Evolutionary conservation across 2,329 filamentous ascomycete genomes (phyloP).

Genomic region (Penicillium sp.): DNA sequence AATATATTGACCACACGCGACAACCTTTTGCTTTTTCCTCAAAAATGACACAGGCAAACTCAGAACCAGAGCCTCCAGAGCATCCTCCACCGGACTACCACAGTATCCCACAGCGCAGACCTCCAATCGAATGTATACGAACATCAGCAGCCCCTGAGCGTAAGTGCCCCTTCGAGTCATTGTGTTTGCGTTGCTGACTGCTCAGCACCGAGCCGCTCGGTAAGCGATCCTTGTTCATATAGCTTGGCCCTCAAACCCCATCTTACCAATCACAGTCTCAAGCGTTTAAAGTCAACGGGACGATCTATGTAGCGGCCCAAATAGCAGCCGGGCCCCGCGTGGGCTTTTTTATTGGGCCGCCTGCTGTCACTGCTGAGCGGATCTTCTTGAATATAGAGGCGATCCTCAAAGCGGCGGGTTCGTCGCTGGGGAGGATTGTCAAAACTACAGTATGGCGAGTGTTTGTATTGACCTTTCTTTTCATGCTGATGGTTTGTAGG

Average conservation of each 20-base stretch:
- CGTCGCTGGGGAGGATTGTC: neutral
- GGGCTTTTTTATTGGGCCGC: neutral
- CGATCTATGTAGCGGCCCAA: slow-evolving; percentile 2
- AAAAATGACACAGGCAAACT: neutral
- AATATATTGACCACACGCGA: neutral
- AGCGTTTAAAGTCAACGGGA: slow-evolving; percentile 5
- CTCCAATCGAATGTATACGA: neutral
- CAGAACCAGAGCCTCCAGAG: neutral
- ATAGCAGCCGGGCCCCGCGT: neutral
- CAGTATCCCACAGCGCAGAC: neutral
- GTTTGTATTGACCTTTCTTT: neutral
- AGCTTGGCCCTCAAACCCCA: neutral
- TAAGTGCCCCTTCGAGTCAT: neutral
- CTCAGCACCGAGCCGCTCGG: slow-evolving; percentile 1
- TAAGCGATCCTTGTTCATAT: neutral
- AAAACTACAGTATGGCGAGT: slow-evolving; percentile 2
- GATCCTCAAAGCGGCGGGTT: slow-evolving; percentile 1
- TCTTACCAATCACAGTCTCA: slow-evolving; percentile 1
- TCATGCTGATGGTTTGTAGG: neutral
- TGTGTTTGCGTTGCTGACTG: neutral
- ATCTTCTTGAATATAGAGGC: slow-evolving; percentile 1
- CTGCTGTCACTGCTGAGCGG: neutral
- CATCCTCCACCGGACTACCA: neutral
- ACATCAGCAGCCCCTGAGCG: neutral
- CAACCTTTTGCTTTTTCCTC: neutral